A percentile compares a stretch with the other conserved stretches of the same genome.
Conservation (phyloP, 495 filamentous ascomycete species). For the Ascodesmis nigricans region DNA sequence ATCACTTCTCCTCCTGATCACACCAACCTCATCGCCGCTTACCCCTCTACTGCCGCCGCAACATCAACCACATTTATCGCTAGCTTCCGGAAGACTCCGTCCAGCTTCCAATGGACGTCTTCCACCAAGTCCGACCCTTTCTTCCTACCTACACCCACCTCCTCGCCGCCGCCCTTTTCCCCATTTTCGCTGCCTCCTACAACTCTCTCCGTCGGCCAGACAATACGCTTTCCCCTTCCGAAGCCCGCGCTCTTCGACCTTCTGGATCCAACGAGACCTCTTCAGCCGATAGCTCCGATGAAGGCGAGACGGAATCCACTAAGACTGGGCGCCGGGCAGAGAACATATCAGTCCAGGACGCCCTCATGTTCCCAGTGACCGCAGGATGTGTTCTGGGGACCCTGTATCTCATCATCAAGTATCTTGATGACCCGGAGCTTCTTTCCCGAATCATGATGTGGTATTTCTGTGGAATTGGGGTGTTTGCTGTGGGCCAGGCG, state of each 20-base stretch:
- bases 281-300: slow-evolving; percentile 29
- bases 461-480: slow-evolving; percentile 63
- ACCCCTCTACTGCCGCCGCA: not conserved
- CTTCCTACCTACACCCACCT: slow-evolving; percentile 48
- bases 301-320: slow-evolving; percentile 36
- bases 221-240: slow-evolving; percentile 15
- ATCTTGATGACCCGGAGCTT: slow-evolving; percentile 55
- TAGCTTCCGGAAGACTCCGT: not conserved
- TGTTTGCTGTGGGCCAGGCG: slow-evolving; percentile 49
- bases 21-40: not conserved
- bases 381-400: slow-evolving; percentile 51
- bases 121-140: slow-evolving; percentile 8
- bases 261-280: slow-evolving; percentile 45
- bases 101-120: not conserved
- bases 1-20: not conserved
- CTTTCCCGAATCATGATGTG: slow-evolving; percentile 65
- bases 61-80: no score
- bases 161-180: slow-evolving; percentile 43
- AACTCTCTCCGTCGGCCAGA: slow-evolving; percentile 46
- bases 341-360: slow-evolving; percentile 57
- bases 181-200: slow-evolving; percentile 50
- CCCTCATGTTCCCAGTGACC: slow-evolving; percentile 64
- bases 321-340: slow-evolving; percentile 46
- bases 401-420: slow-evolving; percentile 78
- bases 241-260: slow-evolving; percentile 22